These are phyloP conservation scores for Syzygium jambos DNA, from an alignment of 345 rosid genomes.

Conservation along the genomic window DNA sequence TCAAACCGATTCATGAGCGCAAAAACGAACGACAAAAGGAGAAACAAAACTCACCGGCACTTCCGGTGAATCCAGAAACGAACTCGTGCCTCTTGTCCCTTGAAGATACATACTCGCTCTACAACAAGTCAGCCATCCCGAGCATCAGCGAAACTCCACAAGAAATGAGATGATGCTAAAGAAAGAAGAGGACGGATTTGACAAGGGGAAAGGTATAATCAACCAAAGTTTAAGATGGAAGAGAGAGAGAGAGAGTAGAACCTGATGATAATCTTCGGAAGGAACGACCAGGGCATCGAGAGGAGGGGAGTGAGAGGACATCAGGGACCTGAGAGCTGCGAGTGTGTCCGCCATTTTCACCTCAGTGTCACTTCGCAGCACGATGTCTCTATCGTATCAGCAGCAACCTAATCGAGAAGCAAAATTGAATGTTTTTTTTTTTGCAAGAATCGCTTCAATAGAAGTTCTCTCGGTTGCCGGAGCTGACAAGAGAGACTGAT, in stretches of 20 bases:
- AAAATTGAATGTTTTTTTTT: neutral
- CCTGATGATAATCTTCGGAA: slow-evolving; percentile 96
- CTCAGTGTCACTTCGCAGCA: neutral
- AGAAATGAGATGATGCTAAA: neutral
- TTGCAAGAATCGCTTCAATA: neutral
- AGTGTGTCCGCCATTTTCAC: slow-evolving; percentile 48
- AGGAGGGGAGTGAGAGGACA: slow-evolving; percentile 94
- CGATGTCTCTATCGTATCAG: neutral
- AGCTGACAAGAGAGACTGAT: neutral
- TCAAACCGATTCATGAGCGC: neutral
- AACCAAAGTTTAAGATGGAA: neutral
- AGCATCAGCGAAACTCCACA: neutral
- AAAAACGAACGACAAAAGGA: neutral
- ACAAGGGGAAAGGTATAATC: neutral
- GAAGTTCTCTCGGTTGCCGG: neutral
- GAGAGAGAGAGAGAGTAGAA: neutral
- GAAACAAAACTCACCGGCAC: slow-evolving; percentile 54
- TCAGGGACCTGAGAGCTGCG: slow-evolving; percentile 60
- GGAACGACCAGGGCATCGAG: slow-evolving; percentile 80
- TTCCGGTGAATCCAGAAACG: slow-evolving; percentile 89
- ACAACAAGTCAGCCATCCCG: neutral
- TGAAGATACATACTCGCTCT: slow-evolving; percentile 93
- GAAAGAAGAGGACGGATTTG: neutral
- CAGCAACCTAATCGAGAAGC: neutral
- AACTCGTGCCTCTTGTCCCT: slow-evolving; percentile 83